These are phyloP conservation scores for Rhynchosporium agropyri DNA, from an alignment of 2,329 filamentous ascomycete genomes.

Conservation along the genomic window DNA sequence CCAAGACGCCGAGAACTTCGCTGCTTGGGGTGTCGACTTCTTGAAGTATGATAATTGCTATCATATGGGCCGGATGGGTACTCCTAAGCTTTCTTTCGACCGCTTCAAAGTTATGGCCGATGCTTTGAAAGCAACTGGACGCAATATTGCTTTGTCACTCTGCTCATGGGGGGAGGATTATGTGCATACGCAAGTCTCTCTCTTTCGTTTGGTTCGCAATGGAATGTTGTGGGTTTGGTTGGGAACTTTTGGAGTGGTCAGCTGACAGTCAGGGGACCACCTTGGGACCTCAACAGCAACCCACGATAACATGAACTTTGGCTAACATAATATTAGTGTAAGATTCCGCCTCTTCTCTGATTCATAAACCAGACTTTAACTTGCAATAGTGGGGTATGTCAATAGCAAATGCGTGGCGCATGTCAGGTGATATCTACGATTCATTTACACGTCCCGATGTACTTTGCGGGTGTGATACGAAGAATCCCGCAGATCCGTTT, in stretches of 20 bases:
- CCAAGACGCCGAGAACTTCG: conserved; percentile 53
- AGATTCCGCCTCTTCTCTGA: too few species aligned
- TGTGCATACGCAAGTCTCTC: conserved; percentile 31
- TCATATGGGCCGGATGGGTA: conserved; percentile 52
- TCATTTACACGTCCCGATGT: conserved; percentile 35
- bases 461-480: conserved; percentile 28
- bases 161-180: conserved; percentile 53
- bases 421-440: conserved; percentile 45
- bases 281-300: too few species aligned
- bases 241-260: too few species aligned
- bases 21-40: conserved; percentile 53
- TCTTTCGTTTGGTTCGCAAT: too few species aligned
- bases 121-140: conserved; percentile 39
- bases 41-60: conserved; percentile 59
- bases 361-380: background rate
- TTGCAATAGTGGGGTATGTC: conserved; percentile 42
- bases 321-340: too few species aligned
- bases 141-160: conserved; percentile 42
- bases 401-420: conserved; percentile 46
- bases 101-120: conserved; percentile 42
- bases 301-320: too few species aligned
- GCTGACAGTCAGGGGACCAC: too few species aligned
- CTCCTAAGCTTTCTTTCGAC: conserved; percentile 28
- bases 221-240: too few species aligned
- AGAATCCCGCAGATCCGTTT: conserved; percentile 22